phyloP scores from a whole-genome alignment of 2,329 filamentous ascomycete genomes.

The Pseudofabraea citricarpa region DNA sequence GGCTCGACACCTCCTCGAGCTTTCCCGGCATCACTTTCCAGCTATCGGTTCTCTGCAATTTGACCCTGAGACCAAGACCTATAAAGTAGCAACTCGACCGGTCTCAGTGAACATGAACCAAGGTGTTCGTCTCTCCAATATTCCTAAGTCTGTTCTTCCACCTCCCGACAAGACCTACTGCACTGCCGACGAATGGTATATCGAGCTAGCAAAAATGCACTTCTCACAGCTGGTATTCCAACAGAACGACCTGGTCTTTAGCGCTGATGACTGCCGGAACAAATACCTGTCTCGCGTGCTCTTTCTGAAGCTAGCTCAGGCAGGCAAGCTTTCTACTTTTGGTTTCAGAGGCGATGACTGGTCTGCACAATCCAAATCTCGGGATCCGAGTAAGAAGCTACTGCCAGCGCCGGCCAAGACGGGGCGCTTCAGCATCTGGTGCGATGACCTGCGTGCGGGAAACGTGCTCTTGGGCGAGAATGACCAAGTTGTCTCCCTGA shows the following conservation, averaged over 20 bases:
- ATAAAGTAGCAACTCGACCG: conserved; percentile 2
- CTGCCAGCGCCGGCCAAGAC: conserved; percentile 15
- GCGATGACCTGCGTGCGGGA: conserved; percentile 28
- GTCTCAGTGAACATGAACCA: conserved; percentile 9
- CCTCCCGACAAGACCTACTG: conserved; percentile 4
- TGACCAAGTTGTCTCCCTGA: conserved; percentile 24
- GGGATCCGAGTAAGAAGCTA: not conserved
- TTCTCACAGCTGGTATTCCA: conserved; percentile 25
- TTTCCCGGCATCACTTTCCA: conserved; percentile 3
- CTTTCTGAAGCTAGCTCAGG: conserved; percentile 30
- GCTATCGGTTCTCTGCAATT: conserved; percentile 5
- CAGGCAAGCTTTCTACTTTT: conserved; percentile 7
- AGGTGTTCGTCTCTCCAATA: conserved; percentile 9
- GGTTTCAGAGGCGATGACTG: conserved; percentile 17
- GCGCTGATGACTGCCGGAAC: conserved; percentile 33
- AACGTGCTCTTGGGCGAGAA: conserved; percentile 28
- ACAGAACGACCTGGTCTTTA: conserved; percentile 31
- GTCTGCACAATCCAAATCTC: conserved; percentile 19
- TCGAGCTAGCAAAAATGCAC: conserved; percentile 10
- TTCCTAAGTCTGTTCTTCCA: conserved; percentile 5
- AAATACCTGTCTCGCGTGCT: conserved; percentile 36
- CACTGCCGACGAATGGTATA: conserved; percentile 8
- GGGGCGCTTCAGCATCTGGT: conserved; percentile 23
- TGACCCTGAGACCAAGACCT: conserved; percentile 3
- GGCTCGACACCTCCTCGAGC: conserved; percentile 4